Evolutionary conservation across 331 rosid genomes (phyloP), one percentile per base, ranked within the genome.

Genomic region (Quercus tomentella): DNA sequence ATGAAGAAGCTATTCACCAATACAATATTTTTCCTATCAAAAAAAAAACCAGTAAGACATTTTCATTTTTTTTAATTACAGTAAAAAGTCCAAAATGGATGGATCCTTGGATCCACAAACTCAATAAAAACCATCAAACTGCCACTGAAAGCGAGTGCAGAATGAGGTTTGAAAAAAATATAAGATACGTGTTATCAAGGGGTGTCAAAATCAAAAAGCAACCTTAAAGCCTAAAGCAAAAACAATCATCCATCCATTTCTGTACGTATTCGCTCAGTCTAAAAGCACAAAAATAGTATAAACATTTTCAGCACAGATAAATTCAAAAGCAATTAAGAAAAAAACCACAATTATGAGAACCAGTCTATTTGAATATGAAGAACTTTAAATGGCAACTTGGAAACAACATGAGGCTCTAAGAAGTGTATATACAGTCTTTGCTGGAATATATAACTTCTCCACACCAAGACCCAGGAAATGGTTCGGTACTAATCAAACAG

Each of bases 401-500:
- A 79, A 56, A 10, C 63, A 77, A 75, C 74, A 66, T 9, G n/a
- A 70, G 68, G 71, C 75, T 49, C 63, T 26, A 73, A 30, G 56
- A 79, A 77, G 35, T 28, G 28, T 41, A 77, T 74, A 75, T 65
- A 60, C 73, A 82, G 57, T 52, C 73, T 68, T 65, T 6, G 74
- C 49, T 26, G 45, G 68, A 63, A 65, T 78, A 76, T 63, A 56
- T 71, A 84, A 67, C 69, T 80, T 73, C 73, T 66, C 78, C 78
- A 84, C 82, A 76, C 75, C 80, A 70, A 14, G 69, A 16, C 74
- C 62, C 28, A 60, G 65, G 51, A 76, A 11, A 55, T 75, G 88
- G 70, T 78, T 76, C 31, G 1, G 66, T 41, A 79, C 56, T 37
- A 49, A 73, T 51, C 63, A 57, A 68, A 62, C 75, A 79, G 21